Conservation (phyloP, 2,329 filamentous ascomycete genomes). For the Fusarium pseudograminearum region DNA sequence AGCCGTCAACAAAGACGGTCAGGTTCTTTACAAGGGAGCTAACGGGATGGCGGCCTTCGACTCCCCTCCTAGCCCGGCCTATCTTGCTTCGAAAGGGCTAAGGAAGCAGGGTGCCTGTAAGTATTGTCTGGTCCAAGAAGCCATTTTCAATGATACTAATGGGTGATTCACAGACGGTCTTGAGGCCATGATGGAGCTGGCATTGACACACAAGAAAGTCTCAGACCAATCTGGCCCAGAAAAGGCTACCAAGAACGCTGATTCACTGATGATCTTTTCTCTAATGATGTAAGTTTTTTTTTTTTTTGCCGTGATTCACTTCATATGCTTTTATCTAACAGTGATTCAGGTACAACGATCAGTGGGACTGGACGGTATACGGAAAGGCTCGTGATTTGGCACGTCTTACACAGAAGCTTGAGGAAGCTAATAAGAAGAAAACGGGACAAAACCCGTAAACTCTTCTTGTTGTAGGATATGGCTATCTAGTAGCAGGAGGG, state of each 20-base stretch:
- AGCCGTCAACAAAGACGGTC: neutral
- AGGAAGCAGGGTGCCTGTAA: constrained; percentile 17
- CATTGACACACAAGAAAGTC: neutral
- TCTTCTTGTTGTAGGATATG: neutral
- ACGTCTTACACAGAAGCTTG: neutral
- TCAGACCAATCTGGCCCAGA: neutral
- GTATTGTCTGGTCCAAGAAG: neutral
- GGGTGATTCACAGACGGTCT: neutral
- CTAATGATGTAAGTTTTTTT: constrained; percentile 7
- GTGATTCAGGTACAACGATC: neutral
- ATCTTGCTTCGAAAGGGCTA: neutral
- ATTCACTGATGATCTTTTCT: constrained; percentile 5
- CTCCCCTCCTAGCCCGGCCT: neutral
- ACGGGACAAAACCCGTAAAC: neutral
- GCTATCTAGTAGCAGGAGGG: neutral
- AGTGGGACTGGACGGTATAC: neutral
- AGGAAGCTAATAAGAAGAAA: neutral
- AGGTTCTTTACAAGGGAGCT: neutral
- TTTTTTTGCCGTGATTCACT: neutral
- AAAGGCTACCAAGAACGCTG: constrained; percentile 7
- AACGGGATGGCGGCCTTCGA: neutral
- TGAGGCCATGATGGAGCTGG: neutral
- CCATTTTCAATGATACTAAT: too few relatives aligned
- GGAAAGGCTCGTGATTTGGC: neutral
- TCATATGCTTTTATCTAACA: neutral